Evolutionary conservation across 2,329 filamentous ascomycete species (phyloP), one percentile per base, ranked within the genome.

Genomic region (Fusarium verrucosum): DNA sequence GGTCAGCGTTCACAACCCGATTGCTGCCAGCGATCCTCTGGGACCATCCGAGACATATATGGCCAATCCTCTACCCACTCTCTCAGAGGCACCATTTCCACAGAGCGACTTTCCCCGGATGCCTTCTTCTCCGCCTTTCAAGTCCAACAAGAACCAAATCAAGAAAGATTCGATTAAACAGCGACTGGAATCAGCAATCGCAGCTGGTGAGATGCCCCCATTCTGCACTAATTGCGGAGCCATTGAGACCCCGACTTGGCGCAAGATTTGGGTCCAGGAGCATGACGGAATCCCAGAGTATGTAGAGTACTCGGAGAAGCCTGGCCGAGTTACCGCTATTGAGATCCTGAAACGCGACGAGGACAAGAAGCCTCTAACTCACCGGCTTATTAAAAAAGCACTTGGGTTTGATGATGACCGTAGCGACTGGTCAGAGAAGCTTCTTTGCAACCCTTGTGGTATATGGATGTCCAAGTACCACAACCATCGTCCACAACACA

Each of bases 221-320:
- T 98, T 89, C 72, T 99, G 95, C 75, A 87, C 87, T 64, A 97
- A 98, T 71, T 99, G 95, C 71, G 95, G 95, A 7, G 91, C 93
- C 8, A 96, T 99, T 55, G 92, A 98, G 71, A 99, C 95, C 1
- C 92, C 94, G 0, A 97, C 94, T 0, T 99, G 95, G 95, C 89
- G 95, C 59, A 95, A 94, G 72, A 92, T 95, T 13, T 97, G 90
- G 84, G 88, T 88, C n/a, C 92, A 92, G 71, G 83, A 91, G 9
- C 83, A 89, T 41, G 80, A 86, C 16, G 93, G 92, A 2, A 83
- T 84, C 28, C 92, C 92, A 1, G 83, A 85, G 4, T 86, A 89
- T 58, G 83, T 91, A 42, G 87, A 92, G 57, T 87, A 89, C 50
- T 91, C 89, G 0, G 88, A 91, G 58, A 89, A 89, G 69, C 88